A percentile compares a stretch with the other conserved stretches of the same genome.
These are phyloP conservation scores for Pyrus hybrid DNA, from an alignment of 331 rosid species.

Conservation along the genomic window DNA sequence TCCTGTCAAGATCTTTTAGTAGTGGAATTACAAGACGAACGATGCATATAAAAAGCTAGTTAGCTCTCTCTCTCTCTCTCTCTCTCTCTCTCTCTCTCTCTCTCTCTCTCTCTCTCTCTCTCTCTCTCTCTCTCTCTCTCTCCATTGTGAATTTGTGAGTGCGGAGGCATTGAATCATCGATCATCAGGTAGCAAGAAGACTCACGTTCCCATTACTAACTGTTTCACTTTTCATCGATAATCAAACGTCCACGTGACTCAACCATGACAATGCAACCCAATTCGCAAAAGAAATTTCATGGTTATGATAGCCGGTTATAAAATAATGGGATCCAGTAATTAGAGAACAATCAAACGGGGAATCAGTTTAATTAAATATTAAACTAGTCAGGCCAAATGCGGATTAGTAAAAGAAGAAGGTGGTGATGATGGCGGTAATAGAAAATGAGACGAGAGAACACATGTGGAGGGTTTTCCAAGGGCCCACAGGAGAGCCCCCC, in stretches of 20 bases:
- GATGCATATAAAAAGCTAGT: neutral
- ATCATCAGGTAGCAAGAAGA: neutral
- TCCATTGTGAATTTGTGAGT: neutral
- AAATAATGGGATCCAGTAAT: neutral
- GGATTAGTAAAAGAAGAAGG: neutral
- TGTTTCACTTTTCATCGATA: neutral
- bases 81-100: too few species aligned
- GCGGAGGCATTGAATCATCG: neutral
- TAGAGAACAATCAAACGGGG: neutral
- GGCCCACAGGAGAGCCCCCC: conserved; percentile 39
- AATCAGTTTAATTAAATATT: too few species aligned
- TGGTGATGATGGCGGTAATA: conserved; percentile 5
- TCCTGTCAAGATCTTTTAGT: neutral
- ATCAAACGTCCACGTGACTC: conserved; percentile 41
- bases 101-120: too few species aligned
- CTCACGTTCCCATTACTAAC: conserved; percentile 5
- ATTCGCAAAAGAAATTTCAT: neutral
- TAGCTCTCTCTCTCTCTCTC: too few species aligned
- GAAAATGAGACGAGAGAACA: neutral
- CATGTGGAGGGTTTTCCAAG: neutral
- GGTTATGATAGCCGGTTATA: neutral
- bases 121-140: too few species aligned
- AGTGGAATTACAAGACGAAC: neutral
- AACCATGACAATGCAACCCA: conserved; percentile 29
- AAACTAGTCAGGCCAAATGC: neutral